A percentile compares a stretch with the other conserved stretches of the same genome.
These are phyloP conservation scores for Kitagawia praeruptora DNA, from an alignment of 129 eudicot genomes.

Conservation along the genomic window DNA sequence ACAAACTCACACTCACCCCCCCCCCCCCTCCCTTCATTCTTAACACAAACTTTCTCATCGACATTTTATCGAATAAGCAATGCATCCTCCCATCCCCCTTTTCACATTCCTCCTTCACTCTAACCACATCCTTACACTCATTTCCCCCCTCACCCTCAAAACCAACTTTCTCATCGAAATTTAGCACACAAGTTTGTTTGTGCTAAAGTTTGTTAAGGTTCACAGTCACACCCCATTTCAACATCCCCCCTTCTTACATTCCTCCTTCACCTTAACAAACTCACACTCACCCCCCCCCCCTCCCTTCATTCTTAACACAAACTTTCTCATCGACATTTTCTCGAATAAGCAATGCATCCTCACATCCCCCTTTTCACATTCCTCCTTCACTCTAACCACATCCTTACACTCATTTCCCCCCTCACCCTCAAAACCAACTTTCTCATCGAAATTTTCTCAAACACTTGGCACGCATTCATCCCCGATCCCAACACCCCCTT, in stretches of 20 bases:
- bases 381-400: conserved; percentile 13
- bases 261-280: conserved; percentile 16
- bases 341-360: not conserved
- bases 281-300: conserved; percentile 8
- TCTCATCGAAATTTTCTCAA: not conserved
- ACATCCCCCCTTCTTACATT: not conserved
- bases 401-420: conserved; percentile 15
- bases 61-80: not conserved
- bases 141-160: conserved; percentile 18
- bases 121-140: conserved; percentile 10
- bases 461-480: too few species aligned
- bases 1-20: conserved; percentile 10
- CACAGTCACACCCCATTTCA: too few species aligned
- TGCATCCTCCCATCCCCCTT: not conserved
- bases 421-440: conserved; percentile 18
- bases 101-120: conserved; percentile 16
- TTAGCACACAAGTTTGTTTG: too few species aligned
- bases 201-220: too few species aligned
- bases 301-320: too few species aligned
- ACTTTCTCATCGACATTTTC: conserved; percentile 13
- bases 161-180: conserved; percentile 7
- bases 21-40: conserved; percentile 13
- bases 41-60: too few species aligned
- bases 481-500: not conserved
- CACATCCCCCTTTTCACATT: not conserved